These are phyloP conservation scores for Rhodofomes roseus DNA, from an alignment of 1,284 basidiomycete species.

Conservation along the genomic window DNA sequence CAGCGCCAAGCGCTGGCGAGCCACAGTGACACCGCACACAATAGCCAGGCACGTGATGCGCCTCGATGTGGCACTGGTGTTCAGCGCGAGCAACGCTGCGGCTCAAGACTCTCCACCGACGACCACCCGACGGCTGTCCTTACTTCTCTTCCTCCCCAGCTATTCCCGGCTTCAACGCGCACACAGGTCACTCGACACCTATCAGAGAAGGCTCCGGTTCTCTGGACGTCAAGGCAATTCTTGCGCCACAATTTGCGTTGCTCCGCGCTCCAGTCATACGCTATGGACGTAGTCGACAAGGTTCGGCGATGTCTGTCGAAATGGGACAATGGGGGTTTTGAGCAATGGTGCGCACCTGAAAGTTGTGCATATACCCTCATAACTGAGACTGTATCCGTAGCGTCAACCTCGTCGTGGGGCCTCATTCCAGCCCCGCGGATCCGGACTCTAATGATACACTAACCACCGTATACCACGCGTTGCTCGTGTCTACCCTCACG, in stretches of 20 bases:
- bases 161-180: neutral
- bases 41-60: neutral
- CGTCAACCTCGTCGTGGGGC: conserved; percentile 51
- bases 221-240: neutral
- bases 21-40: neutral
- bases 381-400: conserved; percentile 31
- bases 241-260: neutral
- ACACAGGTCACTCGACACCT: no score
- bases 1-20: neutral
- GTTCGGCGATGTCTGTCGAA: conserved; percentile 27
- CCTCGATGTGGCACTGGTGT: neutral
- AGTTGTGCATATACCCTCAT: conserved; percentile 1
- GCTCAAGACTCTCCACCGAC: neutral
- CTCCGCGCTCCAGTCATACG: neutral
- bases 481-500: conserved; percentile 53
- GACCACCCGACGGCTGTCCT: neutral
- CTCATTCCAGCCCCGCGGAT: conserved; percentile 55
- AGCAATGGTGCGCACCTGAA: conserved; percentile 48
- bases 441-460: conserved; percentile 49
- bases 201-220: no score
- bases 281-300: conserved; percentile 28
- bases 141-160: neutral
- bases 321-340: conserved; percentile 57
- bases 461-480: conserved; percentile 61
- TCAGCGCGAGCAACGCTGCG: neutral